Conservation (phyloP, 2,329 filamentous ascomycete species). For the Fusarium sp. region DNA sequence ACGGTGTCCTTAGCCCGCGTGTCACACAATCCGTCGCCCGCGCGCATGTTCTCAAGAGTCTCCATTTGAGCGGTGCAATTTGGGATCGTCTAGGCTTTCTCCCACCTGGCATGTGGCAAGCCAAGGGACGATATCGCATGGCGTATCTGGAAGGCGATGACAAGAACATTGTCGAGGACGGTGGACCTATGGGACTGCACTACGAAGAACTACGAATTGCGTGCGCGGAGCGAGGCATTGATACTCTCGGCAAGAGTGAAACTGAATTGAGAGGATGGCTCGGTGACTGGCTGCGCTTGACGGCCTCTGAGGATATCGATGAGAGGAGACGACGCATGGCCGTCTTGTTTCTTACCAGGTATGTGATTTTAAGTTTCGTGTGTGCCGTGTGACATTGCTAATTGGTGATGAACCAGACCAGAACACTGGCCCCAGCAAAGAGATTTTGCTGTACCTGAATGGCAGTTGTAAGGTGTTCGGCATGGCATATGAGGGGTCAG, state of each 20-base stretch:
- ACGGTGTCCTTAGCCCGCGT: conserved; percentile 53
- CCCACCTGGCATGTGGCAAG: conserved; percentile 64
- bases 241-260: conserved; percentile 68
- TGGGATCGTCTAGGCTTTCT: conserved; percentile 65
- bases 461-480: conserved; percentile 52
- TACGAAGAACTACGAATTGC: conserved; percentile 76
- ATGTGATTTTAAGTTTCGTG: conserved; percentile 31
- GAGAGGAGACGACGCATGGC: conserved; percentile 57
- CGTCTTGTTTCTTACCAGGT: conserved; percentile 58
- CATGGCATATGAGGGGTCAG: conserved; percentile 3
- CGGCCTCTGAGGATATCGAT: conserved; percentile 53
- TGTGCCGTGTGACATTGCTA: conserved; percentile 12
- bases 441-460: conserved; percentile 58
- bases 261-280: conserved; percentile 63
- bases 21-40: conserved; percentile 50
- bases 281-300: conserved; percentile 62
- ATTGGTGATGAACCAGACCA: conserved; percentile 45
- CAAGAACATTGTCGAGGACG: conserved; percentile 71
- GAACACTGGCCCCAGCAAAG: conserved; percentile 57
- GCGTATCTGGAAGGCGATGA: conserved; percentile 79
- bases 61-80: conserved; percentile 60
- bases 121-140: conserved; percentile 66
- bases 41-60: conserved; percentile 57
- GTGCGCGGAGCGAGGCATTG: conserved; percentile 76
- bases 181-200: conserved; percentile 68